Base-by-base conservation (phyloP, 805 yeast species). In the Starmerella bacillaris region DNA sequence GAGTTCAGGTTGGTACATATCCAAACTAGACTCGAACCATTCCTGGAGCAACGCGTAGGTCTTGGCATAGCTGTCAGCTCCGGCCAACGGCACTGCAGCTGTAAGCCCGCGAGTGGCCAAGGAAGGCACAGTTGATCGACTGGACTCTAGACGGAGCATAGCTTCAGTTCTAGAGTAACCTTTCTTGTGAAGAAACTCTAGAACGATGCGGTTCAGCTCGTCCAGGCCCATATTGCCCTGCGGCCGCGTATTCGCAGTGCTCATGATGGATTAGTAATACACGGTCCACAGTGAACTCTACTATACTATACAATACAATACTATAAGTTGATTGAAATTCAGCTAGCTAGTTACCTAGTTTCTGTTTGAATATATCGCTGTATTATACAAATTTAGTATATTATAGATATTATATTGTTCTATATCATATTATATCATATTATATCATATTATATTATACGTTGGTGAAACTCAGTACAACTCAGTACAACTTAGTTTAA, bases 131-230 rank as follows among this genome's bases (percentile, higher is more conserved):
- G 43, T 37, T 19, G 41, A 45, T 18, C 60, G 52, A 26, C 61
- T 49, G 20, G 59, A 53, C 54, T 89, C 99, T 41, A 83, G 71
- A 42, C 98, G 69, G 33, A 89, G 65, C 75, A 84, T 79, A 2
- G 94, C 83, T 54, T 89, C 99, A 0, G 98, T 86, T 46, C 76
- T 72, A 46, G 78, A 84, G 51, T 82, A 89, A 2, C 99, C 99
- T 54, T 84, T 83, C 50, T 89, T 86, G 54, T 74, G 78, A 45
- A 89, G 65, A 49, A 86, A 89, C 48, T 89, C 98, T 49, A 89
- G 63, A 22, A 89, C 96, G 51, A 89, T 80, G 43, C 89, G 64
- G 55, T 84, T 86, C 52, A 89, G 64, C 54, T 89, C 96, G 4
- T 86, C 83, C 33, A 79, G 82, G 0, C 92, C 39, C 27, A 51